Evolutionary conservation across 2,329 filamentous ascomycete species (phyloP).

Genomic region (Huntiella abstrusa): DNA sequence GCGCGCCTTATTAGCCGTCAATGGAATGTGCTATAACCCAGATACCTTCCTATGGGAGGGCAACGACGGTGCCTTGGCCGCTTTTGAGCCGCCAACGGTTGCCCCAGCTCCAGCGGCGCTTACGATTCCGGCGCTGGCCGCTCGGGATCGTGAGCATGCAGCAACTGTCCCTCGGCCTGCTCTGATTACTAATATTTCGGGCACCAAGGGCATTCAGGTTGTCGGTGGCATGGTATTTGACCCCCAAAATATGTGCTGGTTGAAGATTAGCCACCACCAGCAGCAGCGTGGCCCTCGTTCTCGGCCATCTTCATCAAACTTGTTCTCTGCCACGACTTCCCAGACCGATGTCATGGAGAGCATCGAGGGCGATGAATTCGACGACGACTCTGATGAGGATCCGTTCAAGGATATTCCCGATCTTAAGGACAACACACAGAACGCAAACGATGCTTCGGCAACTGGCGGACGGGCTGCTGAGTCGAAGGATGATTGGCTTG

Average conservation of each 20-base stretch:
- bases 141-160: constrained; percentile 34
- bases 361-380: constrained; percentile 50
- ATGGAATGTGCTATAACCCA: constrained; percentile 94
- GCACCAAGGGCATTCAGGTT: constrained; percentile 72
- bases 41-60: constrained; percentile 81
- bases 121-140: constrained; percentile 23
- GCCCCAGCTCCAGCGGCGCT: constrained; percentile 29
- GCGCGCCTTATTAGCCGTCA: constrained; percentile 40
- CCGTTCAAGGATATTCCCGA: constrained; percentile 92
- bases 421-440: constrained; percentile 48
- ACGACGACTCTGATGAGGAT: constrained; percentile 75
- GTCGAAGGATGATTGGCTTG: constrained; percentile 58
- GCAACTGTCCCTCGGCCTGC: constrained; percentile 44
- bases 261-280: constrained; percentile 45
- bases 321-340: constrained; percentile 9
- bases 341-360: constrained; percentile 33
- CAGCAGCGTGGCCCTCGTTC: constrained; percentile 16
- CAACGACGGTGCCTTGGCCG: constrained; percentile 68
- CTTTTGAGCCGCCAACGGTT: constrained; percentile 50
- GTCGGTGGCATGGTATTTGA: constrained; percentile 99
- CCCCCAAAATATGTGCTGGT: constrained; percentile 92
- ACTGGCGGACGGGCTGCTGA: constrained; percentile 28
- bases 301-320: constrained; percentile 8
- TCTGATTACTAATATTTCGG: constrained; percentile 77
- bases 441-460: constrained; percentile 27